Base-by-base conservation (phyloP, 2,329 filamentous ascomycete species). In the Ceratocystiopsis sp. region DNA sequence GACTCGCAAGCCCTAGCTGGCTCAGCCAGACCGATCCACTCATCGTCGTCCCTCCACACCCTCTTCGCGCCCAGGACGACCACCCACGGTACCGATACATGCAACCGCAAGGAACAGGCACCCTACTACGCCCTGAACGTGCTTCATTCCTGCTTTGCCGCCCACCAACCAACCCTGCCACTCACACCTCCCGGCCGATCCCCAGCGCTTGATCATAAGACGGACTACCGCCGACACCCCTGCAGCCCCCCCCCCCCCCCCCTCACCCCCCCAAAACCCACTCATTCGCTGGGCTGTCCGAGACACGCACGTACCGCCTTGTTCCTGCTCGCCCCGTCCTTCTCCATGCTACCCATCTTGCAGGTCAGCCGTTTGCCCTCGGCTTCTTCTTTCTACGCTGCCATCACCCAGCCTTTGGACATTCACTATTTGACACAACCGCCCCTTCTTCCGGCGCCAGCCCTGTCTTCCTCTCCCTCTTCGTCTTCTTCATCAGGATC, bases 321-420 rank as follows among this genome's bases (percentile, higher is more conserved):
- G 25, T 29, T 29, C 25, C 10, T 29, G 25, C 34, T 33, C n/a
- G 13, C 19, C 16, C 36, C 33, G 40, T n/a, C 37, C 37, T 33
- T 45, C 37, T 29, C 45, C 44, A 63, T 64, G 57, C 55, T 69
- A 49, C 70, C 73, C 40, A 66, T 66, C 49, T 55, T 76, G 50
- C 66, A 74, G 55, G 85, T 93, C 55, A 78, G 77, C 47, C 78
- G 87, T 59, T 74, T 93, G 43, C 75, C 84, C 43, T 75, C 78
- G 34, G 82, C 85, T 4, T 76, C 80, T 41, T 91, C 84, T 9
- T 93, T 93, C 65, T 93, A 85, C 61, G 73, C 86, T 18, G 73
- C 81, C 48, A 70, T 85, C 50, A 69, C 84, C 9, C 83, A 89
- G 52, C 80, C 84, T 4, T 69, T 93, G 18, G 82, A 82, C 35